Base-by-base conservation (phyloP, 768 basidiomycete genomes). In the Clavulina sp. region DNA sequence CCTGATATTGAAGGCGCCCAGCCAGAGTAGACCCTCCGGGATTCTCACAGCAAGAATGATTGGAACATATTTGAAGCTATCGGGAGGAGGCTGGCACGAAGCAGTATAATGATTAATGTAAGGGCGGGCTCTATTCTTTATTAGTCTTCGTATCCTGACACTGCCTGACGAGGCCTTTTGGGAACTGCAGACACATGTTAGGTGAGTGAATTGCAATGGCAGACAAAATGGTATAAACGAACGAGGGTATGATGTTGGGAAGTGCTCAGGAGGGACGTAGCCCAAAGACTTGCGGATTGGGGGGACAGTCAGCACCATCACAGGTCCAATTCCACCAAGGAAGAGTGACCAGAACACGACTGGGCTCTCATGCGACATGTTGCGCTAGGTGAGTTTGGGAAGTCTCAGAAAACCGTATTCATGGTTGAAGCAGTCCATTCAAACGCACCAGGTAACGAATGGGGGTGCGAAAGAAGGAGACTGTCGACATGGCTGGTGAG, bases 341-440 rank as follows among this genome's bases (percentile, higher is more conserved):
- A 57, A 57, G 56, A 65, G 58, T 5, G 64, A 64, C 58, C 60
- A 67, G 59, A 67, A 67, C 57, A 66, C 64, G 55, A 66, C 63
- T 36, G 66, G 66, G 23, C 60, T 60, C 52, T 67, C 65, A 60
- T 67, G 66, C 21, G 66, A 65, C 49, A 57, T 47, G 33, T 61
- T 62, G 61, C 65, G 64, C 66, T 67, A 49, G 43, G 9, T n/a
- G n/a, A n/a, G n/a, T n/a, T n/a, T n/a, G n/a, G 36, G 36, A 13
- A 38, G 21, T 13, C 36, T 13, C 36, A 38, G 21, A 38, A 13
- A 13, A 13, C 1, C 21, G 13, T 38, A 13, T 38, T 21, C 36
- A 38, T 38, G 36, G 13, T 38, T 13, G 36, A 46, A 13, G 26
- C 13, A 9, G 19, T 9, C 34, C 9, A 9, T 38, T 38, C 34